Percentiles rank a stretch among this genome's conserved stretches.
Conservation (phyloP, 1,284 basidiomycete species). For the Boletus hoseneyae region DNA sequence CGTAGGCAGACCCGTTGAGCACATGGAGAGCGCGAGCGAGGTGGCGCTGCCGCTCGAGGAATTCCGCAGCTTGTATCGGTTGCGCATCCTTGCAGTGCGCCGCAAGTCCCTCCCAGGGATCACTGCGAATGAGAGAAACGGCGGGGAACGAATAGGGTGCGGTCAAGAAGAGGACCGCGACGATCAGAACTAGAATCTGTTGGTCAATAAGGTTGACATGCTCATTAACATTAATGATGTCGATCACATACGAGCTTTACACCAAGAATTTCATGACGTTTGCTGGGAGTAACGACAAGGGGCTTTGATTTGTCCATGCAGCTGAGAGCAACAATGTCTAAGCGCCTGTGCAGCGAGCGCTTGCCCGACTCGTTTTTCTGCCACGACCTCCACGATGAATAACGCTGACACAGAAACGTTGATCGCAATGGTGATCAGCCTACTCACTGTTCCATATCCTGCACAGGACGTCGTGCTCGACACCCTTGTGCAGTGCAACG, state of each 20-base stretch:
- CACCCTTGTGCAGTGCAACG: constrained; percentile 56
- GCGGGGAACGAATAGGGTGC: constrained; percentile 1
- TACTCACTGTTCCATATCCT: constrained; percentile 41
- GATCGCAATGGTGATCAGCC: constrained; percentile 61
- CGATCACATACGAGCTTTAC: constrained; percentile 17
- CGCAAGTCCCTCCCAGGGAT: constrained; percentile 39
- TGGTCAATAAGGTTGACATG: background rate
- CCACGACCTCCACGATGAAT: constrained; percentile 19
- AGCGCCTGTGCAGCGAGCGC: too few species aligned
- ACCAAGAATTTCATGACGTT: background rate
- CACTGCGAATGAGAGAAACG: background rate
- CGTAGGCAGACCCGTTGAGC: constrained; percentile 58
- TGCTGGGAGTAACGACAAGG: background rate
- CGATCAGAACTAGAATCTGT: constrained; percentile 15
- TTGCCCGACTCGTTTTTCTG: background rate
- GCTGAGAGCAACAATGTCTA: constrained; percentile 9
- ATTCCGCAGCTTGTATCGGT: constrained; percentile 50
- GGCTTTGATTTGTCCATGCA: constrained; percentile 4
- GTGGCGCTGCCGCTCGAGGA: constrained; percentile 47
- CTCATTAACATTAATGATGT: background rate
- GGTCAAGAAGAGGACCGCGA: constrained; percentile 5
- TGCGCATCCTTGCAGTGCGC: constrained; percentile 49
- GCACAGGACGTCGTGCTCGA: constrained; percentile 50
- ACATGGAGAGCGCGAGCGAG: constrained; percentile 50
- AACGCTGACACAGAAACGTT: constrained; percentile 62